These are phyloP conservation scores for Gardenia jasminoides DNA, from an alignment of 257 asterid species.

Conservation along the genomic window DNA sequence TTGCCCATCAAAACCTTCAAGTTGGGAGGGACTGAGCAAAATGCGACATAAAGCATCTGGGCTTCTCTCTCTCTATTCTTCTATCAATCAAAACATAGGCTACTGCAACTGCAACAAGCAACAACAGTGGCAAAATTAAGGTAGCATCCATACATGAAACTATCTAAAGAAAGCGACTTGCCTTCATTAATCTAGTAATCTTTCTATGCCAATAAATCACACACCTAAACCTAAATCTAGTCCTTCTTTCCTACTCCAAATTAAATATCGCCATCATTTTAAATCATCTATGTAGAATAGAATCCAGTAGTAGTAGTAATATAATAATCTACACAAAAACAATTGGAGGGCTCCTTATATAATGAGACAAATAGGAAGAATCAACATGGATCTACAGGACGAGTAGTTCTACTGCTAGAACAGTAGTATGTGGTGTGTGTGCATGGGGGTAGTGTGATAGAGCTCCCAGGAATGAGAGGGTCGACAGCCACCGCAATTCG, in stretches of 20 bases:
- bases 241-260: neutral
- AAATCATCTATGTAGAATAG: neutral
- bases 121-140: neutral
- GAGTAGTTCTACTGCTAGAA: neutral
- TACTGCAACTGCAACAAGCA: neutral
- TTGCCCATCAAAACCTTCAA: conserved; percentile 16
- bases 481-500: conserved; percentile 8
- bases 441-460: neutral
- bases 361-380: neutral
- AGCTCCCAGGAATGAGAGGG: neutral
- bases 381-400: conserved; percentile 15
- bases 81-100: neutral
- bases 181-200: conserved; percentile 6
- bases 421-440: neutral
- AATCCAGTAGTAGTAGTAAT: neutral
- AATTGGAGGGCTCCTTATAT: neutral
- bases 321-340: neutral
- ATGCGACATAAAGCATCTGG: conserved; percentile 74
- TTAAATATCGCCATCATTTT: neutral
- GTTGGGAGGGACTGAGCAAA: conserved; percentile 1
- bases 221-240: neutral
- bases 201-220: neutral
- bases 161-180: conserved; percentile 39
- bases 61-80: neutral
- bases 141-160: neutral